Conservation (phyloP, 805 yeast species). For the Danielia reshetovae region DNA sequence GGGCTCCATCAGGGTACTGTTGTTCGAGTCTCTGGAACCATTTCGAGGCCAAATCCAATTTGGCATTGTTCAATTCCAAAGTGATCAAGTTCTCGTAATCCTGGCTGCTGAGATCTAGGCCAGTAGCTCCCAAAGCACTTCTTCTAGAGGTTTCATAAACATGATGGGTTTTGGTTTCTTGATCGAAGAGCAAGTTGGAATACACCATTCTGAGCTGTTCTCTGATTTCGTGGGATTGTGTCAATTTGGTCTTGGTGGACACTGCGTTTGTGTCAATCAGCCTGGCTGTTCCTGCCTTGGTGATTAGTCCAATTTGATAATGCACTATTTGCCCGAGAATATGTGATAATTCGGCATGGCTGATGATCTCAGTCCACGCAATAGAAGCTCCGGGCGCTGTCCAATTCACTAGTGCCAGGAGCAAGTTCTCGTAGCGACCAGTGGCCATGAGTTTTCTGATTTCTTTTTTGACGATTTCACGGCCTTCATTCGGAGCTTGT, state of each 20-base stretch:
- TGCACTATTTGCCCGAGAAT: constrained; percentile 9
- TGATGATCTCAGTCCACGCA: constrained; percentile 10
- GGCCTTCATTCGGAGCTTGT: background rate
- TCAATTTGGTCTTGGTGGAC: constrained; percentile 1
- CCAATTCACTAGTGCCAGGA: constrained; percentile 9
- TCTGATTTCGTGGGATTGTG: constrained; percentile 10
- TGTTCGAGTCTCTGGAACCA: constrained; percentile 35
- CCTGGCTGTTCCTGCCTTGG: constrained; percentile 7
- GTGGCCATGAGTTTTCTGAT: constrained; percentile 7
- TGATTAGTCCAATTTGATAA: constrained; percentile 10
- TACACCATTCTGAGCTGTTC: constrained; percentile 13
- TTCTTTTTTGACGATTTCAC: constrained; percentile 4
- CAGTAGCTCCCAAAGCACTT: constrained; percentile 3
- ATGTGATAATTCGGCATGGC: constrained; percentile 11
- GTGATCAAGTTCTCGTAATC: constrained; percentile 39
- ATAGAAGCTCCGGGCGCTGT: constrained; percentile 5
- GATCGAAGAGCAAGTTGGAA: constrained; percentile 9
- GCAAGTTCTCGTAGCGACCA: constrained; percentile 7
- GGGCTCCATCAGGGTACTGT: constrained; percentile 15
- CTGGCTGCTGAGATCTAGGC: constrained; percentile 14
- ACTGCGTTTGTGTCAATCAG: constrained; percentile 1
- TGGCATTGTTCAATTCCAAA: constrained; percentile 33
- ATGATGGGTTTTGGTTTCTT: constrained; percentile 3
- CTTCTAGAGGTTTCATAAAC: constrained; percentile 3
- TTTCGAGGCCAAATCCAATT: constrained; percentile 36